Conservation (phyloP, 2,329 filamentous ascomycete genomes). For the Talaromyces albobiverticillius region DNA sequence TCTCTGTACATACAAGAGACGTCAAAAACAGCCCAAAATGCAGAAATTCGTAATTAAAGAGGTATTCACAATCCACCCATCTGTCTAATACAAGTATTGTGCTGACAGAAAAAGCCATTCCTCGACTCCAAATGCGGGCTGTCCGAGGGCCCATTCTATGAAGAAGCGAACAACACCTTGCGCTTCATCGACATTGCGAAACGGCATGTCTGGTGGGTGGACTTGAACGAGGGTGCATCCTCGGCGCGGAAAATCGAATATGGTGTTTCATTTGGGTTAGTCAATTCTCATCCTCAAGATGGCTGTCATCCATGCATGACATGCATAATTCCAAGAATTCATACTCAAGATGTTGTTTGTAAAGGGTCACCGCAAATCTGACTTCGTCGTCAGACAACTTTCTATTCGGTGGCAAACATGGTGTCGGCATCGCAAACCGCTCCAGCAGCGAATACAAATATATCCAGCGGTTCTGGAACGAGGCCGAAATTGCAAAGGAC, state of each 20-base stretch:
- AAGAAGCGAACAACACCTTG: conserved; percentile 22
- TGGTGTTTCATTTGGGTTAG: conserved; percentile 45
- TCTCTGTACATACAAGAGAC: too few species aligned
- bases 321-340: background rate
- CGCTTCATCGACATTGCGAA: conserved; percentile 56
- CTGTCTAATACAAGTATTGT: background rate
- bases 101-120: conserved; percentile 20
- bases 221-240: conserved; percentile 19
- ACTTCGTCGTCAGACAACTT: conserved; percentile 63
- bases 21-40: too few species aligned
- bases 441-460: conserved; percentile 3
- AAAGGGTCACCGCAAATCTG: conserved; percentile 69
- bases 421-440: conserved; percentile 53
- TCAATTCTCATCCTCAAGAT: background rate
- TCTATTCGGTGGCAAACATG: conserved; percentile 72
- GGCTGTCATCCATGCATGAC: background rate
- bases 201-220: conserved; percentile 43
- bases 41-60: conserved; percentile 13
- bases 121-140: conserved; percentile 21
- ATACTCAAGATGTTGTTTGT: background rate
- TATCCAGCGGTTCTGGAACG: conserved; percentile 13
- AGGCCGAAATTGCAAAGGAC: conserved; percentile 20
- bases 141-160: conserved; percentile 28
- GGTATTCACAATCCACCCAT: background rate
- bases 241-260: conserved; percentile 57